Base-by-base conservation (phyloP, 2,329 filamentous ascomycete species). In the Aureobasidium sp. region DNA sequence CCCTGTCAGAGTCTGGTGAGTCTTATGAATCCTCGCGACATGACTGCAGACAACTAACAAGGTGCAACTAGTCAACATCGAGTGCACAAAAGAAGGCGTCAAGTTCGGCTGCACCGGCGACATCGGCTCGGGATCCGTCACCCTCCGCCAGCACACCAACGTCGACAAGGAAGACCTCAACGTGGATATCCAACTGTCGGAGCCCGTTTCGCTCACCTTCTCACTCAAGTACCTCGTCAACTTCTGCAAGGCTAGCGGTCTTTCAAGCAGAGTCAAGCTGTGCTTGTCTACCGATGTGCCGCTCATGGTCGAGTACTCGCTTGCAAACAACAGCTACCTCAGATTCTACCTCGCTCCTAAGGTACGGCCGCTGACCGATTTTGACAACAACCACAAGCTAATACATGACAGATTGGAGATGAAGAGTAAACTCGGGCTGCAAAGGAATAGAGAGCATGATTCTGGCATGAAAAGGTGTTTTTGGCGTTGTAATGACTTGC, bases 171-270 rank as follows among this genome's bases (percentile, higher is more conserved):
- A 90, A 52, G 85, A 89, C 11, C 81, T 88, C 73, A 90, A 92
- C 72, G 89, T 97, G 70, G 84, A 90, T 67, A 97, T 99, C 75
- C 86, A 91, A 73, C 86, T 99, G 65, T 88, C 86, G 42, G 95
- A 99, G 80, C 91, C 94, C 57, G 94, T 99, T 64, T 84, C 90
- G 39, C 84, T 99, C 66, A 97, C 93, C 55, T 99, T 99, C 81
- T 97, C 94, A 37, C 88, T 99, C 71, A 99, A 99, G 81, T 99
- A 99, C 80, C 87, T 99, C 3, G 90, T 96, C 83, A 97, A 97
- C 84, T 99, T 99, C 82, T 97, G 94, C 89, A 99, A 99, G 82
- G 95, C 95, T 37, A 89, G 91, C 66, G 87, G 86, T 59, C 82
- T 99, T 65, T 93, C 92, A 42, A 80, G 77, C 68, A 82, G 84